phyloP scores from a whole-genome alignment of 768 basidiomycete species.

The Coprinopsis cinerea region DNA sequence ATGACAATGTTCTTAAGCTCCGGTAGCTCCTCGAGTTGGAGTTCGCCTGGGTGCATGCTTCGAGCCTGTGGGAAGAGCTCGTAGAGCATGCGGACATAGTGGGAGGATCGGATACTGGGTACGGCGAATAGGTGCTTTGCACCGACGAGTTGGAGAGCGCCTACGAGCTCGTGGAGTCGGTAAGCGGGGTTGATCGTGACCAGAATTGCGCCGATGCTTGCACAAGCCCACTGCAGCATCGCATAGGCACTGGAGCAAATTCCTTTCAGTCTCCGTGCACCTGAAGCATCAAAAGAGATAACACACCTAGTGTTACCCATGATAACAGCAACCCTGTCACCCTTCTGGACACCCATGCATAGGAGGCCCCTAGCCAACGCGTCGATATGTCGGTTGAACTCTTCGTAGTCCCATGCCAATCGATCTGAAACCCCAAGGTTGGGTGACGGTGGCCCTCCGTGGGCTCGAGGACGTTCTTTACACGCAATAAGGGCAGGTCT shows the following conservation, averaged over 20 bases:
- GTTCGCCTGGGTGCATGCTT: constrained; percentile 41
- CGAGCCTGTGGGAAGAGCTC: constrained; percentile 53
- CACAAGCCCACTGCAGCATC: constrained; percentile 79
- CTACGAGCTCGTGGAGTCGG: constrained; percentile 61
- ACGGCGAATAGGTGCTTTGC: constrained; percentile 69
- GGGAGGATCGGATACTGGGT: constrained; percentile 59
- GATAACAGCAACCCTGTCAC: constrained; percentile 72
- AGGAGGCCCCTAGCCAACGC: constrained; percentile 69
- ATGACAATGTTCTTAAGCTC: constrained; percentile 58
- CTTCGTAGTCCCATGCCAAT: constrained; percentile 69
- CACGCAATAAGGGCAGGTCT: constrained; percentile 63
- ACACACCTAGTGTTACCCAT: constrained; percentile 83
- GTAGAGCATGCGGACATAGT: constrained; percentile 55
- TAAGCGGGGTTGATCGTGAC: constrained; percentile 85
- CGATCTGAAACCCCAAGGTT: constrained; percentile 45
- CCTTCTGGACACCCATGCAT: constrained; percentile 62
- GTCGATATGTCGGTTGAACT: constrained; percentile 60
- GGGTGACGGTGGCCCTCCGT: constrained; percentile 53
- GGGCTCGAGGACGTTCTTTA: constrained; percentile 48
- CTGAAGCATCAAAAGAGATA: not conserved
- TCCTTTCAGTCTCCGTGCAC: not conserved
- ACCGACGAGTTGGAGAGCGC: constrained; percentile 57
- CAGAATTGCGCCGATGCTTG: constrained; percentile 76
- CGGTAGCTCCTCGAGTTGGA: constrained; percentile 56
- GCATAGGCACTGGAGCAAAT: constrained; percentile 58